Base-by-base conservation (phyloP, 1,284 basidiomycete species). In the Microbotryomycetes sp. region DNA sequence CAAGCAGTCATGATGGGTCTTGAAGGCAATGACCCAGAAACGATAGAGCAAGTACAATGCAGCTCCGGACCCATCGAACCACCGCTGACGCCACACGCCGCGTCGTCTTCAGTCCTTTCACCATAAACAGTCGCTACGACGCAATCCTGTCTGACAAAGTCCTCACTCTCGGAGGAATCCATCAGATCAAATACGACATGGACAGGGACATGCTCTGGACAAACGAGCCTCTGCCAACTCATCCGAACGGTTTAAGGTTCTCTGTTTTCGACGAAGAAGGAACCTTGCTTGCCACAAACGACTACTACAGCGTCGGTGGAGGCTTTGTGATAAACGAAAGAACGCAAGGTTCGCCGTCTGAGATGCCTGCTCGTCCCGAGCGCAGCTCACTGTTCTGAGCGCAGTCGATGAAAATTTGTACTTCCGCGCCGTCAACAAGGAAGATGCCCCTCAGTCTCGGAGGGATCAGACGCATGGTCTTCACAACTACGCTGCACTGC, bases 361-460 rank as follows among this genome's bases (percentile, higher is more conserved):
- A 4, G 24, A 24, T 26, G 11, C 28, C 16, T 26, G 5, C 26
- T 4, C 6, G 13, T 54, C 13, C 31, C 23, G 3, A 23, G n/a
- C 27, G 4, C n/a, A 26, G 15, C 46, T 46, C 11, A 27, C 31
- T 50, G 28, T 18, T 60, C 59, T 47, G 1, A 3, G 75, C 75
- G 3, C 74, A 88, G 85, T 88, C 69, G 86, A 91, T 71, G 93
- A 97, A 77, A 97, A 97, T 74, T 75, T 97, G 66, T 97, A 91
- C 75, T 97, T 97, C 81, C 91, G 91, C 74, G 85, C 89, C n/a
- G 88, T 93, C n/a, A 83, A 91, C 73, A 89, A 91, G 73, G 78
- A 79, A 53, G 80, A 81, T 13, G 92, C 93, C 5, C 85, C 87
- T 57, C 83, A 83, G 23, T 85, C 87, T 27, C 82, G 93, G 30